These are phyloP conservation scores for Zygosaccharomyces pseudorouxii DNA, from an alignment of 805 yeast species.

Conservation along the genomic window DNA sequence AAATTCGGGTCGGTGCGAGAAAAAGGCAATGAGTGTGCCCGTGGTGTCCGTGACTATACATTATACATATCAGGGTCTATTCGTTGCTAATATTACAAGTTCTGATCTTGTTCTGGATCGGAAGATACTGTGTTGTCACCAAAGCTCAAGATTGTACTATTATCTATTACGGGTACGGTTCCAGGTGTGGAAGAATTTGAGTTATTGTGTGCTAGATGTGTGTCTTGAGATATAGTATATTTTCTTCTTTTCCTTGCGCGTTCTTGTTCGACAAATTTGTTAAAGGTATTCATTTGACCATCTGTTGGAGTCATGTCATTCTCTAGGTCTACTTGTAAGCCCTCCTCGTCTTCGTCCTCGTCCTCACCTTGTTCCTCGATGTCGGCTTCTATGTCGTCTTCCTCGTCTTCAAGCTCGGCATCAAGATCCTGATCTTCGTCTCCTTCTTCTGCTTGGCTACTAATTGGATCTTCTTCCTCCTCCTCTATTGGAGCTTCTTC, in stretches of 20 bases:
- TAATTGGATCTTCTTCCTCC: conserved; percentile 1
- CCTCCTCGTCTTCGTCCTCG: not conserved
- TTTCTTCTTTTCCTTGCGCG: conserved; percentile 18
- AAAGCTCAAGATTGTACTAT: conserved; percentile 21
- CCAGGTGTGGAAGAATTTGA: conserved; percentile 9
- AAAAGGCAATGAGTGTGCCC: too few relatives aligned
- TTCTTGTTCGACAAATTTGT: conserved; percentile 25
- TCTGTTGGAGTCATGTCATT: not conserved
- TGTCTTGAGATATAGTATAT: conserved; percentile 10
- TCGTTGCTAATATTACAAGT: not conserved
- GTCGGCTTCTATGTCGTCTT: not conserved
- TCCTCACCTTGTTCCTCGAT: not conserved
- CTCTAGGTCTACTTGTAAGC: not conserved
- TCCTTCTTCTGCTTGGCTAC: not conserved
- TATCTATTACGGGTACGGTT: conserved; percentile 12
- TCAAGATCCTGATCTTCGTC: not conserved
- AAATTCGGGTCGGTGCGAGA: too few relatives aligned
- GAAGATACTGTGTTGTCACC: conserved; percentile 32
- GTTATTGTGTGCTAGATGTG: not conserved
- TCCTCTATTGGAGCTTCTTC: conserved; percentile 3
- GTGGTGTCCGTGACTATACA: too few relatives aligned
- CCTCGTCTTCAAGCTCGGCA: not conserved
- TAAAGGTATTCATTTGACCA: conserved; percentile 26
- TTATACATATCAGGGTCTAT: not conserved
- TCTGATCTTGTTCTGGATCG: conserved; percentile 18